Conservation (phyloP, 495 filamentous ascomycete genomes). For the Lentithecium fluviatile region DNA sequence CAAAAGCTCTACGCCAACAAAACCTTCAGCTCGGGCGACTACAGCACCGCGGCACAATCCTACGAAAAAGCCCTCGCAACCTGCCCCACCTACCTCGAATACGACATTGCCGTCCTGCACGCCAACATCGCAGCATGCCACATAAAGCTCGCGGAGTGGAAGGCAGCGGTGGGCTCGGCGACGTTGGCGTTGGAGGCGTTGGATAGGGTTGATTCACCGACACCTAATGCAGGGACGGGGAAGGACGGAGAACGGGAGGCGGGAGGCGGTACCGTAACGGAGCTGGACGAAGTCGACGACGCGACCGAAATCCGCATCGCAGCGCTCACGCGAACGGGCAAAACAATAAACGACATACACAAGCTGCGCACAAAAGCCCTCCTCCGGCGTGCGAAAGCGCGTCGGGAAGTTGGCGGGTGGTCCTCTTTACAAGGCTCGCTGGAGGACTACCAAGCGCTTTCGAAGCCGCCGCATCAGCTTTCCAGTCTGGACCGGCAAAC, state of each 20-base stretch:
- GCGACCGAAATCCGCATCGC: conserved; percentile 43
- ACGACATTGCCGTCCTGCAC: conserved; percentile 81
- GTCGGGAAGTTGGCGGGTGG: conserved; percentile 72
- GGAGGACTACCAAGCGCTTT: conserved; percentile 52
- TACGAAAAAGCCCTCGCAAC: conserved; percentile 82
- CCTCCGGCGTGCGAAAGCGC: conserved; percentile 77
- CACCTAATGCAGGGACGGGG: conserved; percentile 18
- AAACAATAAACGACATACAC: conserved; percentile 58
- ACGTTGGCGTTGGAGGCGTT: conserved; percentile 70
- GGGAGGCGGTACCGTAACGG: conserved; percentile 41
- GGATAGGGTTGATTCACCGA: conserved; percentile 56
- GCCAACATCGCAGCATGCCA: conserved; percentile 92
- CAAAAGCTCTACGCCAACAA: conserved; percentile 77
- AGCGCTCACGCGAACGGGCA: conserved; percentile 41
- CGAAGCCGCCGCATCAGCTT: conserved; percentile 51
- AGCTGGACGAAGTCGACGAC: conserved; percentile 50
- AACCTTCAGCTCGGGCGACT: conserved; percentile 68
- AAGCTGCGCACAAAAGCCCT: conserved; percentile 81
- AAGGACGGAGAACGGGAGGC: too few species aligned
- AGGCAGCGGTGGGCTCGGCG: conserved; percentile 72
- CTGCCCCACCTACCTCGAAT: conserved; percentile 86
- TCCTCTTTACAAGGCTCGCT: conserved; percentile 74
- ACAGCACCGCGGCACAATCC: conserved; percentile 80
- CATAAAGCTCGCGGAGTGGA: conserved; percentile 83
- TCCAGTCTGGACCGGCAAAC: conserved; percentile 62